Evolutionary conservation across 768 basidiomycete species (phyloP), one percentile per base, ranked within the genome.

Genomic region (Mycena crocata): DNA sequence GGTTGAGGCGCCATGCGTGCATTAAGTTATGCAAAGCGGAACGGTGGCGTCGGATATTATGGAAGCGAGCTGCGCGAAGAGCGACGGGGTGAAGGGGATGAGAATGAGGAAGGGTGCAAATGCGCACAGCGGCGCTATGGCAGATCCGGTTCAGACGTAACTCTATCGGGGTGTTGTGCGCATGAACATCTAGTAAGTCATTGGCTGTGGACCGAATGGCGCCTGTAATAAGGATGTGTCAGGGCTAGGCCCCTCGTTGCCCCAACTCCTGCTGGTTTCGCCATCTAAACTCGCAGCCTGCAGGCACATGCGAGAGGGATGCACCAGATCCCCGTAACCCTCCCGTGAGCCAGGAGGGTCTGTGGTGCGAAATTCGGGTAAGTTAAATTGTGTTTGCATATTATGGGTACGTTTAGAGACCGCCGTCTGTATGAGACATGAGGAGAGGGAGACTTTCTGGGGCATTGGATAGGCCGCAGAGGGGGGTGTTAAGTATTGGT

Each of bases 301-400:
- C 61, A 62, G 61, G 50, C 60, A 62, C 60, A 24, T 8, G 32
- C 49, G 59, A 61, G 59, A 51, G 49, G 59, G 59, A 61, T 24
- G 60, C 31, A 62, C 50, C 60, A 46, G 39, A 62, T 62, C 60
- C 60, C 60, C 60, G 40, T 45, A 62, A 62, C 60, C 60, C 60
- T 62, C 60, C 60, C 60, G 60, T 51, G 60, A 52, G 3, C 60
- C 60, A 52, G 60, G 46, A 59, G 58, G 58, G 58, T 13, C 60
- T 61, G 6, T 10, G 60, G 49, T 61, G 40, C 49, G 24, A 55
- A 1, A n/a, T n/a, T n/a, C n/a, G 28, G 21, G 32, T 45, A 21
- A 23, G n/a, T n/a, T 62, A 30, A 24, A 45, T 55, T 62, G 61
- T 62, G 19, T 2, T 32, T 28, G 23, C 61, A 62, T 62, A 21